phyloP scores from a whole-genome alignment of 202 grass and related monocot species.

The Zoysia matrella region DNA sequence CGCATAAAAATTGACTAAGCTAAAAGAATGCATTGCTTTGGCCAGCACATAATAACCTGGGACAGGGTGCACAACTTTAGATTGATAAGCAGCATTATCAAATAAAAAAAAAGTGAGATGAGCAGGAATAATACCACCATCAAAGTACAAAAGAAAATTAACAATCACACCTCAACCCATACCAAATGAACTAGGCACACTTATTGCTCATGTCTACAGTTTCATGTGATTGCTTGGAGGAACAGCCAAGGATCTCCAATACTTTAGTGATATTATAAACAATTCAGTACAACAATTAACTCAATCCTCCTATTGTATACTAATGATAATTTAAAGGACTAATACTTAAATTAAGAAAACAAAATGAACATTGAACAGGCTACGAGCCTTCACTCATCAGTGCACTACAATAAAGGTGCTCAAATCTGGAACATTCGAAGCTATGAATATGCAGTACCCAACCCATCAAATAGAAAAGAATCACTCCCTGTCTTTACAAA shows the following conservation, averaged over 20 bases:
- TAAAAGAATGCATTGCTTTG: background rate
- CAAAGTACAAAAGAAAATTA: too few relatives aligned
- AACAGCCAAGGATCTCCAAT: background rate
- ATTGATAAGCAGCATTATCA: constrained; percentile 69
- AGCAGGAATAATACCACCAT: constrained; percentile 23
- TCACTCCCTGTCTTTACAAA: background rate
- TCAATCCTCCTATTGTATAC: background rate
- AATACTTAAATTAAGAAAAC: constrained; percentile 30
- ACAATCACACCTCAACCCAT: background rate
- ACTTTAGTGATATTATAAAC: background rate
- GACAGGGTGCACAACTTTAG: constrained; percentile 77
- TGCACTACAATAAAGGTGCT: background rate
- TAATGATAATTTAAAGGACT: background rate
- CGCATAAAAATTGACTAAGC: background rate
- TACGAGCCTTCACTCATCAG: background rate
- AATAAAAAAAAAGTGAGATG: constrained; percentile 7
- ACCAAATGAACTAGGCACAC: background rate
- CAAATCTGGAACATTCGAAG: constrained; percentile 4
- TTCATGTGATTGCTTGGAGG: background rate
- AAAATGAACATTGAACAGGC: background rate
- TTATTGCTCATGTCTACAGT: background rate
- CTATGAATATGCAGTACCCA: constrained; percentile 4
- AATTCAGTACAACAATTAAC: background rate
- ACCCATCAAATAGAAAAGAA: background rate
- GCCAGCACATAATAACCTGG: constrained; percentile 57